phyloP scores from a whole-genome alignment of 257 asterid species.

The Nicotiana undulata region DNA sequence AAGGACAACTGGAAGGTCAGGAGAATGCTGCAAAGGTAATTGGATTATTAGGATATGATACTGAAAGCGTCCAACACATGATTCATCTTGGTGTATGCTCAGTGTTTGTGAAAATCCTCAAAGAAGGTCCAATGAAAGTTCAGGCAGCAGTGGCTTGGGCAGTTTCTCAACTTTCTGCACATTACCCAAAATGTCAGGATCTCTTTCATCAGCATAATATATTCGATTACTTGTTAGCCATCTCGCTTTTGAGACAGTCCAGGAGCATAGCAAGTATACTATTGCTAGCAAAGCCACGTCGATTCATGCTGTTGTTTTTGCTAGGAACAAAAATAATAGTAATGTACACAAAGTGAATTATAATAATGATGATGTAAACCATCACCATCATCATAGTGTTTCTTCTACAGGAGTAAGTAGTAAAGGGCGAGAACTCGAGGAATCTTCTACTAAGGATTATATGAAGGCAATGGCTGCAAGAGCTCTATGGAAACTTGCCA shows the following conservation, averaged over 20 bases:
- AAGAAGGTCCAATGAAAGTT: slow-evolving; percentile 34
- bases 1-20: slow-evolving; percentile 34
- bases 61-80: slow-evolving; percentile 22
- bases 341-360: background rate
- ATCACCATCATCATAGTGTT: slow-evolving; percentile 29
- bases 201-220: slow-evolving; percentile 32
- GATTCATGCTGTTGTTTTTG: slow-evolving; percentile 26
- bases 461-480: slow-evolving; percentile 81
- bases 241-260: slow-evolving; percentile 31
- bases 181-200: slow-evolving; percentile 37
- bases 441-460: slow-evolving; percentile 54
- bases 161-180: slow-evolving; percentile 28
- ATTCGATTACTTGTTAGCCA: slow-evolving; percentile 35
- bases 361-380: slow-evolving; percentile 37
- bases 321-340: background rate
- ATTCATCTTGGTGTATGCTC: slow-evolving; percentile 23
- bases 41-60: slow-evolving; percentile 36
- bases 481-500: slow-evolving; percentile 77
- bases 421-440: slow-evolving; percentile 68
- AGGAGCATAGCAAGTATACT: slow-evolving; percentile 32
- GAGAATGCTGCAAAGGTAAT: slow-evolving; percentile 46
- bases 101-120: slow-evolving; percentile 30
- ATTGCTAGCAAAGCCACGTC: slow-evolving; percentile 29
- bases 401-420: slow-evolving; percentile 34
- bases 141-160: slow-evolving; percentile 41